Percentiles rank a stretch among this genome's conserved stretches.
Conservation (phyloP, 371 early-diverging fungal genomes). For the Apophysomyces variabilis region DNA sequence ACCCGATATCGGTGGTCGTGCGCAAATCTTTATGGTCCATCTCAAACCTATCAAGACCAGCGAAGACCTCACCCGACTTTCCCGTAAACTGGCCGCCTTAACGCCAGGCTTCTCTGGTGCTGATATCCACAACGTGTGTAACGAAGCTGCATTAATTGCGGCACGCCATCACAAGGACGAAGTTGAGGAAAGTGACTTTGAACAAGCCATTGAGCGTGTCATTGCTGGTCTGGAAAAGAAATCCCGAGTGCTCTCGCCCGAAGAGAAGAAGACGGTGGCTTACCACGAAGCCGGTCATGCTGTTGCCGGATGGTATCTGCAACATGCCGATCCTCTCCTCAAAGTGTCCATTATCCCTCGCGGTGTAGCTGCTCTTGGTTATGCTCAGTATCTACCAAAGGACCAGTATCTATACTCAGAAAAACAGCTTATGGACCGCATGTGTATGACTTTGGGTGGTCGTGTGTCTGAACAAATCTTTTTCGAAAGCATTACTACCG, state of each 20-base stretch:
- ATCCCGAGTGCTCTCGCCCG: slow-evolving; percentile 92
- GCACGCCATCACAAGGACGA: slow-evolving; percentile 81
- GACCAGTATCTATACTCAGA: slow-evolving; percentile 95
- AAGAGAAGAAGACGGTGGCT: slow-evolving; percentile 98
- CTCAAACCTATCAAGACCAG: slow-evolving; percentile 74
- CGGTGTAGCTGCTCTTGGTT: slow-evolving; percentile 95
- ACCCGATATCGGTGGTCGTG: slow-evolving; percentile 95
- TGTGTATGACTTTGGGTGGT: slow-evolving; percentile 98
- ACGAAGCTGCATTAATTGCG: slow-evolving; percentile 99
- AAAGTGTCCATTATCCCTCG: slow-evolving; percentile 99
- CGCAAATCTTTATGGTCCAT: slow-evolving; percentile 95
- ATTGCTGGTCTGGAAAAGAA: slow-evolving; percentile 98
- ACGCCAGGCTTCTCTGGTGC: slow-evolving; percentile 99
- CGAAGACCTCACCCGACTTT: slow-evolving; percentile 21
- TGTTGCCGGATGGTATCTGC: slow-evolving; percentile 97
- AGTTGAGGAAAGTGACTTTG: slow-evolving; percentile 91
- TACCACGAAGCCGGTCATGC: slow-evolving; percentile 99
- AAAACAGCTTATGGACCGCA: slow-evolving; percentile 92
- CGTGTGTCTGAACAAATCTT: slow-evolving; percentile 95
- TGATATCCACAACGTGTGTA: slow-evolving; percentile 98
- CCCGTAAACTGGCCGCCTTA: slow-evolving; percentile 70
- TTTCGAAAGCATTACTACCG: slow-evolving; percentile 89
- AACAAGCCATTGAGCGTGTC: slow-evolving; percentile 97
- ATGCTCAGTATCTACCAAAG: slow-evolving; percentile 98
- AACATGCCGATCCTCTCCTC: slow-evolving; percentile 94